Evolutionary conservation across 345 rosid genomes (phyloP).

Genomic region (Salix dunnii): DNA sequence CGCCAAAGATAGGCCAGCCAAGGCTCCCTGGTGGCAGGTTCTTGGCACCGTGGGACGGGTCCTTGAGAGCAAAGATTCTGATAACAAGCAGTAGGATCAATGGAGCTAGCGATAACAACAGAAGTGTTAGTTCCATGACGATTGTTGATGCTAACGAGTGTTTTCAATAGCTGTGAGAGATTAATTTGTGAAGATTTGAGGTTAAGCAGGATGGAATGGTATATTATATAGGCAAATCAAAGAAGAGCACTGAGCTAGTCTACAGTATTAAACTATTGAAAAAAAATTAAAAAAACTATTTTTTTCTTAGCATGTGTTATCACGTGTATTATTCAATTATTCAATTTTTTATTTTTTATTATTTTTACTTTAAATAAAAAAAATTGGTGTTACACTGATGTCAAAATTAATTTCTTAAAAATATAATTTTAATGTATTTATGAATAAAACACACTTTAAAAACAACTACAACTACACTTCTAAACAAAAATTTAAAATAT

Average conservation of each 20-base stretch:
- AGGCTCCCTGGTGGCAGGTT: slow-evolving; percentile 59
- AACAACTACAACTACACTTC: no score
- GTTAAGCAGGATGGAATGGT: neutral
- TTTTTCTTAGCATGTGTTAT: no score
- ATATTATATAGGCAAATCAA: neutral
- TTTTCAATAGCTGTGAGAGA: neutral
- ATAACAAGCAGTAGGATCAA: neutral
- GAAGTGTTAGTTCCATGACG: neutral
- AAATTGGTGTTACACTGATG: no score
- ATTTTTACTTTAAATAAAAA: no score
- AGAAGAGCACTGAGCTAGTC: neutral
- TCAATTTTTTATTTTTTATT: no score
- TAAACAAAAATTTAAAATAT: no score
- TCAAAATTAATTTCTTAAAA: no score
- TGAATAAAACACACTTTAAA: no score
- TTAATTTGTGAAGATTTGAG: neutral
- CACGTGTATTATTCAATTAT: no score
- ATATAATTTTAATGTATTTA: no score
- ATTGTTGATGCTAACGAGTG: neutral
- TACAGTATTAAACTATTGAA: no score
- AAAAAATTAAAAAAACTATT: no score
- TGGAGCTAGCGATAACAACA: neutral
- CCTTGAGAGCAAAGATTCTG: neutral
- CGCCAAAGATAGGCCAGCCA: slow-evolving; percentile 59
- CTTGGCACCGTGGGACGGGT: neutral